Percentiles rank a stretch among this genome's conserved stretches.
These are phyloP conservation scores for Cercospora brassicicola DNA, from an alignment of 2,329 filamentous ascomycete species.

Conservation along the genomic window DNA sequence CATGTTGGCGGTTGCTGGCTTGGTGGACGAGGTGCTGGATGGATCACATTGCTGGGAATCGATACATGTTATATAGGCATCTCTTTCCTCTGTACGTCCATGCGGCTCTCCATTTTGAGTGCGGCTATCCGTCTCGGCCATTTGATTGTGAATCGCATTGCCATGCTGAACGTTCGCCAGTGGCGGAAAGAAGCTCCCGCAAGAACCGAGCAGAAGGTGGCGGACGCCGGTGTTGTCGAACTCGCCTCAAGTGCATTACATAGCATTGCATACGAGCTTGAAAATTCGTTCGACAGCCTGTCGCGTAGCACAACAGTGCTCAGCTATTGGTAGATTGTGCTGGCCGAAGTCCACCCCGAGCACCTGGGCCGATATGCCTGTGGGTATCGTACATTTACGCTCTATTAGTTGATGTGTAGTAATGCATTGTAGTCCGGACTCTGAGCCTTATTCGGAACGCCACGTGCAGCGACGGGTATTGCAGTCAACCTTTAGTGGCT, in stretches of 20 bases:
- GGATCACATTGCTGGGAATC: neutral
- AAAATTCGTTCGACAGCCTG: constrained; percentile 10
- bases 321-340: neutral
- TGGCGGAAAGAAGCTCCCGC: neutral
- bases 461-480: neutral
- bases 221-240: neutral
- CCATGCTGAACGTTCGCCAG: neutral
- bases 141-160: neutral
- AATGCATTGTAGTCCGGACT: neutral
- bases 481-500: neutral
- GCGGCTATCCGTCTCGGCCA: neutral
- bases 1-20: neutral
- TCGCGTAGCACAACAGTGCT: neutral
- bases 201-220: neutral
- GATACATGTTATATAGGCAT: neutral
- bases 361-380: neutral
- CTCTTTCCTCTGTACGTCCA: neutral
- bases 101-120: neutral
- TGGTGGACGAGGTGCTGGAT: neutral
- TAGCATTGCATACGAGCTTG: constrained; percentile 17
- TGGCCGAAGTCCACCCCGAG: neutral
- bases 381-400: neutral
- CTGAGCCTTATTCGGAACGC: neutral
- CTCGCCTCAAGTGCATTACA: constrained; percentile 8
- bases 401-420: neutral